phyloP scores from a whole-genome alignment of 306 rosid genomes.

The Vachellia pachyceras region DNA sequence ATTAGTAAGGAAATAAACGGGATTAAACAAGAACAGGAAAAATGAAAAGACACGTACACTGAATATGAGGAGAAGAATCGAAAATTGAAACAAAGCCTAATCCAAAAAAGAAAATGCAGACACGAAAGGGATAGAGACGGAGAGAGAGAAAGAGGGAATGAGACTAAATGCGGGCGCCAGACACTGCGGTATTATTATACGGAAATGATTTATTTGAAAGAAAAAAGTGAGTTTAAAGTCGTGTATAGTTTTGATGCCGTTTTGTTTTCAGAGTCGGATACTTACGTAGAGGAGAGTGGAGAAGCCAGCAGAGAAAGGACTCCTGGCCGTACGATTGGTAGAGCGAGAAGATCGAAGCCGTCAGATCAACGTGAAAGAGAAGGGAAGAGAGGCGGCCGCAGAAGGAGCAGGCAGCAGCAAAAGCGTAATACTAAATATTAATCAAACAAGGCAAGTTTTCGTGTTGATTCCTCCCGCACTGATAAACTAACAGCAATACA shows the following conservation, averaged over 20 bases:
- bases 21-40: constrained; percentile 7
- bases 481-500: constrained; percentile 34
- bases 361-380: constrained; percentile 62
- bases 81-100: constrained; percentile 29
- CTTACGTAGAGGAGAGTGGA: constrained; percentile 59
- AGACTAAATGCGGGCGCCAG: background rate
- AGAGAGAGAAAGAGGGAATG: constrained; percentile 1
- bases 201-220: constrained; percentile 32
- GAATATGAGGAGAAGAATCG: constrained; percentile 36
- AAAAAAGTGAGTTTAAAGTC: constrained; percentile 27
- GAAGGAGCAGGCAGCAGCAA: background rate
- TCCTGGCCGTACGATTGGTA: constrained; percentile 73
- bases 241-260: constrained; percentile 24
- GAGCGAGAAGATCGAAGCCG: constrained; percentile 76
- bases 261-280: constrained; percentile 22
- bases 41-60: constrained; percentile 36
- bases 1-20: constrained; percentile 20
- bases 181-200: background rate
- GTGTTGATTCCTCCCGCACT: background rate
- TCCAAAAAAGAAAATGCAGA: constrained; percentile 24
- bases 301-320: constrained; percentile 60
- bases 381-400: background rate
- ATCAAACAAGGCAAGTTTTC: constrained; percentile 29
- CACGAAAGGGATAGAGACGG: background rate
- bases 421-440: constrained; percentile 21